Base-by-base conservation (phyloP, 352 stramenopile genomes). In the Sclerospora graminicola region DNA sequence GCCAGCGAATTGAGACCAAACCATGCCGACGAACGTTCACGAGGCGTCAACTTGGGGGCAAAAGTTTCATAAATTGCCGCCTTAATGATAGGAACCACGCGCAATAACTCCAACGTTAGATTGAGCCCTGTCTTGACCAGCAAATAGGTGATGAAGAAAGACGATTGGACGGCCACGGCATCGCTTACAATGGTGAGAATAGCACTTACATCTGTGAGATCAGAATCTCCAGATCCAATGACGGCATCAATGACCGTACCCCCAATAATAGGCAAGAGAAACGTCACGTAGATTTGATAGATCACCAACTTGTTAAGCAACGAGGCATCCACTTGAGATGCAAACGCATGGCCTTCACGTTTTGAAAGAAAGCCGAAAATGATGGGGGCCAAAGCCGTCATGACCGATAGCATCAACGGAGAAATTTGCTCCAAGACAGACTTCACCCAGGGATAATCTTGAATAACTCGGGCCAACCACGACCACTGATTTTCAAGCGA, bases 361-460 rank as follows among this genome's bases (percentile, higher is more conserved):
- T 85, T 84, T 26, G 77, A 89, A 21, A 91, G 39, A 24, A 87
- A 73, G 6, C 74, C 71, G 20, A 91, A 87, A 41, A 91, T 91
- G 21, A 91, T 89, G 4, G 80, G 80, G 11, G 80, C 80, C 31
- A 91, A 46, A 18, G 80, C 66, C 8, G 57, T 73, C 80, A 91
- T 91, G 14, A 91, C 57, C 4, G 75, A 81, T 33, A 91, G 54
- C 58, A 88, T 81, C 19, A 91, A 30, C 11, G 80, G 80, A 29
- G 77, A 86, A 8, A 91, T 37, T 41, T 89, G 76, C 56, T 89
- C 65, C 20, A 91, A 51, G 5, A 91, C 39, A 8, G 71, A 67
- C n/a, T 56, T 66, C n/a, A 87, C 52, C 80, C 80, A 91, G 15
- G 64, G 45, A 31, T 91, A 57, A 19, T 89, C 51, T 2, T 60